Percentiles rank a stretch among this genome's conserved stretches.
These are phyloP conservation scores for Guyanaporus albipodus DNA, from an alignment of 768 basidiomycete genomes.

Conservation along the genomic window DNA sequence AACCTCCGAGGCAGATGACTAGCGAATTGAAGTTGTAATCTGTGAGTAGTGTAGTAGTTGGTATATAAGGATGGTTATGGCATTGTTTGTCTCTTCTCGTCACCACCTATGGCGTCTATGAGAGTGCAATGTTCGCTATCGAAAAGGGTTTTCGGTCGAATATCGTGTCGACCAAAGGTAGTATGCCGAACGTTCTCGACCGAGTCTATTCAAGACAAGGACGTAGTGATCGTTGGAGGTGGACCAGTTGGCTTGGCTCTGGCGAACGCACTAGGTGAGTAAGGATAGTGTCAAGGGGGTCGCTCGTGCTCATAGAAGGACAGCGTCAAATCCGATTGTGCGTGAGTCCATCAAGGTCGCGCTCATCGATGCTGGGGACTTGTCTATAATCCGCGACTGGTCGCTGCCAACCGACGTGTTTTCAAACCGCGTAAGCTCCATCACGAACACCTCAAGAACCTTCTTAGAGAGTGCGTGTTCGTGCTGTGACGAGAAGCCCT, in stretches of 20 bases:
- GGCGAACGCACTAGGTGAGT: conserved; percentile 78
- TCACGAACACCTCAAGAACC: conserved; percentile 67
- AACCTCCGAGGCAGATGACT: no score
- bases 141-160: conserved; percentile 1
- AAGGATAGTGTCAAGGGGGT: background rate
- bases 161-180: conserved; percentile 3
- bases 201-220: conserved; percentile 48
- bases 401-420: conserved; percentile 46
- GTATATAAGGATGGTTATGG: background rate
- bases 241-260: conserved; percentile 90
- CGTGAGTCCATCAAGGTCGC: conserved; percentile 58
- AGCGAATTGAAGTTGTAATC: background rate
- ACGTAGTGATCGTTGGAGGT: conserved; percentile 93
- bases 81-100: background rate
- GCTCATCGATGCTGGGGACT: conserved; percentile 78
- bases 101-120: conserved; percentile 7
- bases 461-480: conserved; percentile 58
- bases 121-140: conserved; percentile 5
- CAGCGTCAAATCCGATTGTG: conserved; percentile 53
- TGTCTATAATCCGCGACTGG: conserved; percentile 71
- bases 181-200: conserved; percentile 17
- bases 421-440: conserved; percentile 84
- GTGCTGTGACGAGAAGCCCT: background rate
- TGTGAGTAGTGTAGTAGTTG: background rate
- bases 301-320: background rate